phyloP scores from a whole-genome alignment of 2,329 filamentous ascomycete species.

The Amylocarpus encephaloides region DNA sequence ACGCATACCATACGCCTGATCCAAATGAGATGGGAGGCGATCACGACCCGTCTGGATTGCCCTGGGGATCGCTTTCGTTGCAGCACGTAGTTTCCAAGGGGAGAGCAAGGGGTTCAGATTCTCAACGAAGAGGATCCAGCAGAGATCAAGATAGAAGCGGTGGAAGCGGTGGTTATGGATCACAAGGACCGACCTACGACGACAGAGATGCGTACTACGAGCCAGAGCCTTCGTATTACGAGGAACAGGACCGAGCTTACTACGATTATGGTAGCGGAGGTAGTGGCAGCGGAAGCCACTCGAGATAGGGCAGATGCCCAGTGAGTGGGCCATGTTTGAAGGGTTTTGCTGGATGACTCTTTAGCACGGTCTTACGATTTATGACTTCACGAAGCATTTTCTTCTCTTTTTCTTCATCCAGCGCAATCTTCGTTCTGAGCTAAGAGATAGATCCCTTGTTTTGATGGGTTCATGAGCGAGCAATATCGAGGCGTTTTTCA shows the following conservation, averaged over 20 bases:
- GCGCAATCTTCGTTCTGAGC: not conserved
- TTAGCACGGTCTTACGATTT: slow-evolving; percentile 2
- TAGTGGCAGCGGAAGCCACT: slow-evolving; percentile 23
- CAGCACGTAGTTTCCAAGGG: slow-evolving; percentile 42
- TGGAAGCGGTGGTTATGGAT: slow-evolving; percentile 12
- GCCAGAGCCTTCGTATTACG: slow-evolving; percentile 21
- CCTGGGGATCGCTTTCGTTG: slow-evolving; percentile 66
- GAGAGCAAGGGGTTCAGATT: slow-evolving; percentile 39
- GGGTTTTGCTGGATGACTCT: not conserved
- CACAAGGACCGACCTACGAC: slow-evolving; percentile 17
- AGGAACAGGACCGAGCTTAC: slow-evolving; percentile 23
- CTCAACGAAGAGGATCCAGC: slow-evolving; percentile 32
- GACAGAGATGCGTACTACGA: slow-evolving; percentile 26
- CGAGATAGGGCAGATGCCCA: slow-evolving; percentile 11
- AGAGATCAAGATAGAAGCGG: slow-evolving; percentile 21
- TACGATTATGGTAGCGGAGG: slow-evolving; percentile 28
- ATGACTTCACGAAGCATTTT: slow-evolving; percentile 3
- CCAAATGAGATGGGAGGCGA: slow-evolving; percentile 48
- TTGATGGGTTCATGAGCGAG: not conserved
- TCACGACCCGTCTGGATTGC: slow-evolving; percentile 56
- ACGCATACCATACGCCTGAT: slow-evolving; percentile 56
- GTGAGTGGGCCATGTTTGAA: not conserved
- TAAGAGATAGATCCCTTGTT: slow-evolving; percentile 6
- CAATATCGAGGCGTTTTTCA: not conserved
- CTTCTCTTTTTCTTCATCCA: not conserved